Evolutionary conservation across 495 filamentous ascomycete genomes (phyloP), one percentile per base, ranked within the genome.

Genomic region (Trichocladium uniseriatum): DNA sequence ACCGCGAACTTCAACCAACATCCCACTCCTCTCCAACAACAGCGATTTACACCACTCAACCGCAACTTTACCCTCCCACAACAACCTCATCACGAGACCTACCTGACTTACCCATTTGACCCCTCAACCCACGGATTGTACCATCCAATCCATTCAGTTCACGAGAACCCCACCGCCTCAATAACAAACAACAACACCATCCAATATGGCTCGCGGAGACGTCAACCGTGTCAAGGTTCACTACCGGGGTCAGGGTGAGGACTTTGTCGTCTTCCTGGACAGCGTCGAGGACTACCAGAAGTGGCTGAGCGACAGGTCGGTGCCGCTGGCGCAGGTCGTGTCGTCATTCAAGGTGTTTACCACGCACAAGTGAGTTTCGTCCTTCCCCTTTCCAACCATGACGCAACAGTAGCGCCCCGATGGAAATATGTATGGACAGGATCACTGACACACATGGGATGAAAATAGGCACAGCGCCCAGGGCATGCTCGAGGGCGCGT

Each of bases 241-340:
- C 81, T 91, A 83, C 82, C 86, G 89, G 75, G 91, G 92, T 74
- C 70, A 74, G 45, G 75, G 78, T 19, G 89, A 97, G 27, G 88
- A 95, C 76, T 98, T 90, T 64, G 69, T 97, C 64, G 76, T 96
- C 73, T 87, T 95, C 66, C 75, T 94, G 46, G 89, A 96, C 49
- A 84, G 84, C 63, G 55, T 73, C 15, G 65, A 84, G 19, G 74
- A 76, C 35, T 77, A 89, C 50, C 71, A 87, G 67, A 79, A 89
- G 61, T 97, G 92, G 94, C 81, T 79, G 69, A 70, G 68, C 14
- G 90, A 98, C 72, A 80, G 80, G 58, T 81, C 77, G 9, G 74
- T 89, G 34, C 83, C 92, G 11, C 69, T 97, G 18, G 75, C 83
- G 1, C 78, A 95, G 54, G 88, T 98, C n/a, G 75, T 95, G 21